Evolutionary conservation across 2,329 filamentous ascomycete species (phyloP).

Genomic region (Talaromyces rugulosus): DNA sequence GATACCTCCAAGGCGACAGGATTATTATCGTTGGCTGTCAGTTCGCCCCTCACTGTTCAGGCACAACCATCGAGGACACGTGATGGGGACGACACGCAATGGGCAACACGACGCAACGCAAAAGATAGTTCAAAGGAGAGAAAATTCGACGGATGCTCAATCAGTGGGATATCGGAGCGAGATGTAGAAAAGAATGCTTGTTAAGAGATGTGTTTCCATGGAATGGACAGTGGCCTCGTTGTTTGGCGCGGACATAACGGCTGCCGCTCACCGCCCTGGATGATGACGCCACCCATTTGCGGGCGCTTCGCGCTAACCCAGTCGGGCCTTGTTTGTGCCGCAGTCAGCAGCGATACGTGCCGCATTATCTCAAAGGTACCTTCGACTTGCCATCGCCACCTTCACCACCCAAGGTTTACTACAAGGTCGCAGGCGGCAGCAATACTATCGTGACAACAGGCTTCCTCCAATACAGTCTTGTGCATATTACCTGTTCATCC

Average conservation of each 20-base stretch:
- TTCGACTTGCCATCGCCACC: not conserved
- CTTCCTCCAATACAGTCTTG: not conserved
- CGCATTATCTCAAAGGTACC: not conserved
- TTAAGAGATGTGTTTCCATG: not conserved
- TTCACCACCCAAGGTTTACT: not conserved
- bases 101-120: not conserved
- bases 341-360: not conserved
- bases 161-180: not conserved
- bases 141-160: not conserved
- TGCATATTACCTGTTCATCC: not conserved
- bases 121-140: not conserved
- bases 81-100: not conserved
- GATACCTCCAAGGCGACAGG: not conserved
- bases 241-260: constrained; percentile 1
- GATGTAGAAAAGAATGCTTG: not conserved
- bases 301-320: not conserved
- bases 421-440: not conserved
- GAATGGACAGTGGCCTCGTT: not conserved
- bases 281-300: constrained; percentile 31
- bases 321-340: not conserved
- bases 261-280: constrained; percentile 26
- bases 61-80: not conserved
- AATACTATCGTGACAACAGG: not conserved
- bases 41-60: constrained; percentile 8
- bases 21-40: not conserved